A percentile compares a stretch with the other conserved stretches of the same genome.
These are phyloP conservation scores for Ophiocordyceps australis DNA, from an alignment of 2,329 filamentous ascomycete species.

Conservation along the genomic window DNA sequence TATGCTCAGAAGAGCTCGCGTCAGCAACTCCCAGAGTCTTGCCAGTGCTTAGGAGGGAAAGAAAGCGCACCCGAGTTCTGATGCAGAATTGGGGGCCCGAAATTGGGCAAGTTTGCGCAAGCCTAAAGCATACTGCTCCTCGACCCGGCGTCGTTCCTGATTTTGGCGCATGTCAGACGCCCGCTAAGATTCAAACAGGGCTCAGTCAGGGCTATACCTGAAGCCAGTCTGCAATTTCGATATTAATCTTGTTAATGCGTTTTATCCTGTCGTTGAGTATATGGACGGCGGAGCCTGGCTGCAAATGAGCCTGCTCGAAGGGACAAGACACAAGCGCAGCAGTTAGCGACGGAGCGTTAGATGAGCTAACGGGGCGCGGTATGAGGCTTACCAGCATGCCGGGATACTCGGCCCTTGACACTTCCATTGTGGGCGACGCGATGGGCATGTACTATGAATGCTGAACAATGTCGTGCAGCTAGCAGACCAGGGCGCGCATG, in stretches of 20 bases:
- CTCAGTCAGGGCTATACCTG: too few relatives aligned
- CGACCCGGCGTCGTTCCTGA: conserved; percentile 85
- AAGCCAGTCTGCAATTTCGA: conserved; percentile 90
- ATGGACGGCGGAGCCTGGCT: conserved; percentile 64
- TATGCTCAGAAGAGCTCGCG: too few relatives aligned
- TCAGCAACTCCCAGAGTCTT: too few relatives aligned
- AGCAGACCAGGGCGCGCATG: conserved; percentile 5
- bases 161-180: too few relatives aligned
- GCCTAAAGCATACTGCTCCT: conserved; percentile 73
- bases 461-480: conserved; percentile 11
- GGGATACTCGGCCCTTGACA: conserved; percentile 81
- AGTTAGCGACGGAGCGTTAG: background rate
- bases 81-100: conserved; percentile 54
- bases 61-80: conserved; percentile 64
- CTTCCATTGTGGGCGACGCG: conserved; percentile 36
- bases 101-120: conserved; percentile 65
- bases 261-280: conserved; percentile 76
- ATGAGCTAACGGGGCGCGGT: background rate
- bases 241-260: conserved; percentile 71
- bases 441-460: conserved; percentile 1
- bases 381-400: conserved; percentile 62
- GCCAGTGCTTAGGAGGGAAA: too few relatives aligned
- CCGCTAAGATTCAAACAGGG: too few relatives aligned
- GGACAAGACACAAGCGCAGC: background rate
- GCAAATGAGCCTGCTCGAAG: conserved; percentile 48